Conservation (phyloP, 805 yeast genomes). For the Metschnikowia rubicola region DNA sequence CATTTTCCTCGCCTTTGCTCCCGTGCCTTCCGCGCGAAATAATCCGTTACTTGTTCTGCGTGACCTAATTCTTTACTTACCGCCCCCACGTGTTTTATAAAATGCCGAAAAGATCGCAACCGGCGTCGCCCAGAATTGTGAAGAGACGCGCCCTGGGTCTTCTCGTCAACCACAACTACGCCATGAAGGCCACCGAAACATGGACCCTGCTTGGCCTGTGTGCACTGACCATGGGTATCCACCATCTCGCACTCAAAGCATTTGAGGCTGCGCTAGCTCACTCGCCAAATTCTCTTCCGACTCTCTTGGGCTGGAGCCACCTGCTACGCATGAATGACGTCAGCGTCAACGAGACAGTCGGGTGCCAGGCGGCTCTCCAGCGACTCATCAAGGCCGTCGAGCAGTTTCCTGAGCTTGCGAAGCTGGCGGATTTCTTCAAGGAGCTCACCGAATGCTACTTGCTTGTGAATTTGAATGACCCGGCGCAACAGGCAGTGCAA, state of each 20-base stretch:
- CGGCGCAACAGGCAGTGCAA: conserved; percentile 48
- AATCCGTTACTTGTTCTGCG: background rate
- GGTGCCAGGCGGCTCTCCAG: conserved; percentile 40
- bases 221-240: conserved; percentile 40
- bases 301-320: conserved; percentile 43
- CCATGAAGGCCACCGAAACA: conserved; percentile 29
- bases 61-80: background rate
- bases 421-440: conserved; percentile 40
- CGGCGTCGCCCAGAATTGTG: conserved; percentile 14
- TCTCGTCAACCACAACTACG: background rate
- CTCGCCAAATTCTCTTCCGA: conserved; percentile 37
- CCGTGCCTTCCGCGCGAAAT: too few species aligned
- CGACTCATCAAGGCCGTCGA: conserved; percentile 38
- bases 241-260: conserved; percentile 39
- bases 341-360: conserved; percentile 34
- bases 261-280: conserved; percentile 43
- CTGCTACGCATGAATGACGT: conserved; percentile 40
- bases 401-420: conserved; percentile 34
- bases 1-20: background rate
- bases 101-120: conserved; percentile 12
- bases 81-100: background rate
- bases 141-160: conserved; percentile 8
- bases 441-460: conserved; percentile 54
- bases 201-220: conserved; percentile 49
- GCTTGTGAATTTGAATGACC: conserved; percentile 44